These are phyloP conservation scores for Aspergillus nidulans DNA, from an alignment of 495 filamentous ascomycete genomes.

Conservation along the genomic window DNA sequence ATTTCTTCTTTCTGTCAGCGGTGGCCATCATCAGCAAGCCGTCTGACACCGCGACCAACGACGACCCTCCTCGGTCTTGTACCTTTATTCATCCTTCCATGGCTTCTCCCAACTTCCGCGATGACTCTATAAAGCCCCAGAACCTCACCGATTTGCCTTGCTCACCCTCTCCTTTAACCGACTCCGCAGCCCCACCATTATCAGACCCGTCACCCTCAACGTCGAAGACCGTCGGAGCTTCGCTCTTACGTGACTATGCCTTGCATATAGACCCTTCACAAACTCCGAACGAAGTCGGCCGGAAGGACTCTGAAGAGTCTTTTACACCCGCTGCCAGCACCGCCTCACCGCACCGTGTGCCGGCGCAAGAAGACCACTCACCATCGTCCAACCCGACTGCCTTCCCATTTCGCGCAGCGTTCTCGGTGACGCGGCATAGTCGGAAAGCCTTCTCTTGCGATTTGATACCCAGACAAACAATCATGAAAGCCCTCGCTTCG, in stretches of 20 bases:
- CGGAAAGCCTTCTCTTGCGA: slow-evolving; percentile 65
- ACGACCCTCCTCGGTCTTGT: not conserved
- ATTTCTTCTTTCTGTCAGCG: slow-evolving; percentile 11
- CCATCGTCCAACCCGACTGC: slow-evolving; percentile 21
- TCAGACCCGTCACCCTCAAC: slow-evolving; percentile 12
- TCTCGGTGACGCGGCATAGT: slow-evolving; percentile 44
- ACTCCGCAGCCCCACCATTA: slow-evolving; percentile 20
- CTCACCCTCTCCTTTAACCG: slow-evolving; percentile 11
- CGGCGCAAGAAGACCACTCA: slow-evolving; percentile 30
- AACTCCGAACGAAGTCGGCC: slow-evolving; percentile 30
- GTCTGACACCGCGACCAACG: not conserved
- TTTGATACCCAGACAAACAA: slow-evolving; percentile 74
- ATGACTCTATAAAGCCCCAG: slow-evolving; percentile 16
- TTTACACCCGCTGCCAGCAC: slow-evolving; percentile 6
- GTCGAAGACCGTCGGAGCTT: slow-evolving; percentile 19
- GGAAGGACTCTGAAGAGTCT: slow-evolving; percentile 19
- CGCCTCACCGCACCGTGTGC: slow-evolving; percentile 21
- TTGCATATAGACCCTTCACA: slow-evolving; percentile 38
- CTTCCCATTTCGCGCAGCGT: slow-evolving; percentile 36
- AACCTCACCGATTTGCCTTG: slow-evolving; percentile 9
- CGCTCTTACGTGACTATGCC: slow-evolving; percentile 44
- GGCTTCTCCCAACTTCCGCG: slow-evolving; percentile 15
- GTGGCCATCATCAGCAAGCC: not conserved
- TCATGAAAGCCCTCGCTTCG: slow-evolving; percentile 83
- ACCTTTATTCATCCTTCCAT: slow-evolving; percentile 14